These are phyloP conservation scores for Prunus padus DNA, from an alignment of 306 rosid genomes.

Conservation along the genomic window DNA sequence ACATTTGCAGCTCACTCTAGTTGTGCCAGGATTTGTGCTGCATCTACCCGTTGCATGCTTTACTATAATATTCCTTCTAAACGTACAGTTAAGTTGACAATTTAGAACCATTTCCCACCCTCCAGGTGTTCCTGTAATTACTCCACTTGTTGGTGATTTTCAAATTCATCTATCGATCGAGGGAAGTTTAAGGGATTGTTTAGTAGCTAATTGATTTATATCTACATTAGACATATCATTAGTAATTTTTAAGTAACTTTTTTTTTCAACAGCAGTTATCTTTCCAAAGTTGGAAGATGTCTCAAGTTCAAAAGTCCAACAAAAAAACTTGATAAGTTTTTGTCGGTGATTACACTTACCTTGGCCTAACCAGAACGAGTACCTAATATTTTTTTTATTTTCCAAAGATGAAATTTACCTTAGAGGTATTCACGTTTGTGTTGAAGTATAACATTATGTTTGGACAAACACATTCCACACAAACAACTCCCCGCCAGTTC, in stretches of 20 bases:
- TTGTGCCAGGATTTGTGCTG: neutral
- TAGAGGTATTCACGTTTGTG: neutral
- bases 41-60: neutral
- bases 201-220: too few species aligned
- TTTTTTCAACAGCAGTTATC: too few species aligned
- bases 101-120: neutral
- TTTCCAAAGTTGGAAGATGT: too few species aligned
- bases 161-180: too few species aligned
- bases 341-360: neutral
- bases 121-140: neutral
- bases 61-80: neutral
- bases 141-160: too few species aligned
- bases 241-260: too few species aligned
- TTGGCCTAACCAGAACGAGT: neutral
- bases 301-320: too few species aligned
- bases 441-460: neutral
- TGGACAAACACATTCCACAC: neutral
- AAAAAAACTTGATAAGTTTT: neutral
- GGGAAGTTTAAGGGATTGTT: too few species aligned
- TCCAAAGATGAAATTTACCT: too few species aligned
- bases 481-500: neutral
- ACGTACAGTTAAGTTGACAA: neutral
- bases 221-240: too few species aligned
- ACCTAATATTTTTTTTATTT: neutral
- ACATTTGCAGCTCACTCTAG: constrained; percentile 13